Conservation (phyloP, 371 early-diverging fungal genomes). For the Haplosporangium sp. region DNA sequence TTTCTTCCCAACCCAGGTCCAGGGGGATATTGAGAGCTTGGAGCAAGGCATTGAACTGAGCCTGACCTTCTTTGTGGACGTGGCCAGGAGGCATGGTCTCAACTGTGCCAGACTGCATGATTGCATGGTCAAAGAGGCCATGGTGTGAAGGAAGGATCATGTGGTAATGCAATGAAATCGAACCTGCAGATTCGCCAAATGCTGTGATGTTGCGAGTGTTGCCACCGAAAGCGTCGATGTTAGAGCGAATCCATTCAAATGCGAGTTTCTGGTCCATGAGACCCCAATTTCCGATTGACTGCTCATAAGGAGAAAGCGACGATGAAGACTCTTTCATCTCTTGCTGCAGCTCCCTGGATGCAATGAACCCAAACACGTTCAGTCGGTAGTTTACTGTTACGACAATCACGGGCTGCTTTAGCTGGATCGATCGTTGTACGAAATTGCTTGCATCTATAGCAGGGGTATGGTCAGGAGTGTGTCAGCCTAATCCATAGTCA, state of each 20-base stretch:
- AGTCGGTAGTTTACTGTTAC: slow-evolving; percentile 50
- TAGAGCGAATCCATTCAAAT: slow-evolving; percentile 58
- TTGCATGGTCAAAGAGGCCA: slow-evolving; percentile 49
- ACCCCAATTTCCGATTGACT: slow-evolving; percentile 55
- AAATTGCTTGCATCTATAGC: slow-evolving; percentile 29
- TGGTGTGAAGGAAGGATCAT: slow-evolving; percentile 24
- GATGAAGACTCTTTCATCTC: slow-evolving; percentile 12
- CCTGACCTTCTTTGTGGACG: slow-evolving; percentile 14
- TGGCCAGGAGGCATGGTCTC: slow-evolving; percentile 9
- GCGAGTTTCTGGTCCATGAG: slow-evolving; percentile 59
- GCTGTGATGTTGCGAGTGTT: slow-evolving; percentile 56
- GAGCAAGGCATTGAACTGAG: slow-evolving; percentile 14
- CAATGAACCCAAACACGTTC: slow-evolving; percentile 48
- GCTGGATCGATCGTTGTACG: slow-evolving; percentile 16
- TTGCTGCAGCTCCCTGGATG: slow-evolving; percentile 39
- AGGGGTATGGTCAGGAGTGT: background rate
- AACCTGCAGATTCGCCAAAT: slow-evolving; percentile 62
- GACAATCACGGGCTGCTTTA: slow-evolving; percentile 28
- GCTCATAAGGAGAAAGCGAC: slow-evolving; percentile 9
- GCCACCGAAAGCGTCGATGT: slow-evolving; percentile 63
- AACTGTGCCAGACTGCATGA: slow-evolving; percentile 48
- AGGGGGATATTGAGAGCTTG: slow-evolving; percentile 18
- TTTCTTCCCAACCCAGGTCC: slow-evolving; percentile 20
- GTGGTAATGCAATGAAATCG: slow-evolving; percentile 44
- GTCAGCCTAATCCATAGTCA: background rate